Percentiles rank a stretch among this genome's conserved stretches.
Evolutionary conservation across 2,329 filamentous ascomycete genomes (phyloP).

Genomic region (Scorias spongiosa): DNA sequence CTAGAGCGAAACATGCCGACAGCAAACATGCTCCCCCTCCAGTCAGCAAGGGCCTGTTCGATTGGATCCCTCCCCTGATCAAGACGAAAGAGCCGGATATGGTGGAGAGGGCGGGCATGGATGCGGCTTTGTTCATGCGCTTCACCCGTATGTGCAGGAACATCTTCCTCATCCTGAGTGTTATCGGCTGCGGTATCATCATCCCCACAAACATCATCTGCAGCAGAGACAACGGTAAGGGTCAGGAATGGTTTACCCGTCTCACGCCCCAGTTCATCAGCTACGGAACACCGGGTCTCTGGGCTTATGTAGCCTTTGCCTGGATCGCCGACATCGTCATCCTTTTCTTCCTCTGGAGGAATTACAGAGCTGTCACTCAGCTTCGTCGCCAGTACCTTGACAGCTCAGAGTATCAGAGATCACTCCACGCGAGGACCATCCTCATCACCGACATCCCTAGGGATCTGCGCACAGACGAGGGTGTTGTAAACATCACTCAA

Average conservation of each 20-base stretch:
- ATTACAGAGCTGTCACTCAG: conserved; percentile 58
- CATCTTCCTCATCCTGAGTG: conserved; percentile 58
- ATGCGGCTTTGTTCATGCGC: conserved; percentile 79
- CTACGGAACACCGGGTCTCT: conserved; percentile 30
- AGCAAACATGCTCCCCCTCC: conserved; percentile 77
- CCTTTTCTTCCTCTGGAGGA: conserved; percentile 73
- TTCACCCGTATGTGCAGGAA: conserved; percentile 85
- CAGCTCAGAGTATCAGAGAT: conserved; percentile 73
- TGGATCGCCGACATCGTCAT: conserved; percentile 61
- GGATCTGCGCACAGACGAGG: conserved; percentile 66
- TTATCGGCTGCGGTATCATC: conserved; percentile 62
- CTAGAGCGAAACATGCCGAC: conserved; percentile 84
- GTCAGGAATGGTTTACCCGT: conserved; percentile 27
- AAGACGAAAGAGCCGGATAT: conserved; percentile 62
- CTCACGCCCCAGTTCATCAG: conserved; percentile 42
- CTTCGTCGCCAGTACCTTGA: conserved; percentile 70
- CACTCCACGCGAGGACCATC: conserved; percentile 57
- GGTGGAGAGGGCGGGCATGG: conserved; percentile 72
- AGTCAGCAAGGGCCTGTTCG: conserved; percentile 71
- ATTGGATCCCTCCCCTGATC: conserved; percentile 70
- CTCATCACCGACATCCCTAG: conserved; percentile 71
- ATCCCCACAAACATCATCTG: conserved; percentile 60
- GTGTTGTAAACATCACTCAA: conserved; percentile 71
- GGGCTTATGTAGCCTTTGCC: conserved; percentile 44
- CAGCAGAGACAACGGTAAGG: conserved; percentile 9